phyloP scores from a whole-genome alignment of 345 rosid species.

The Syzygium aromaticum region DNA sequence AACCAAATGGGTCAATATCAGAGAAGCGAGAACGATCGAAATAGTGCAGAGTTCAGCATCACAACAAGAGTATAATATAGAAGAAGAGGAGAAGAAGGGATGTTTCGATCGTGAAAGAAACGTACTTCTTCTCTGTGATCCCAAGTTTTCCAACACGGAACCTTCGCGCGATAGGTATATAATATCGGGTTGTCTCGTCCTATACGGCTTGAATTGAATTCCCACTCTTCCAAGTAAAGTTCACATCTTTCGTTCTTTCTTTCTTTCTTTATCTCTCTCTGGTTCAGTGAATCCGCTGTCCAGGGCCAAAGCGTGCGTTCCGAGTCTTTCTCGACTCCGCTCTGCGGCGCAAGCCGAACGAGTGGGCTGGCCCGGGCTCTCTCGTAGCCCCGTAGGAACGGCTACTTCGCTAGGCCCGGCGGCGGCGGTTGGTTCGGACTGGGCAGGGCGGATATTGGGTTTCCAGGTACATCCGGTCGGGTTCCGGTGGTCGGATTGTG shows the following conservation, averaged over 20 bases:
- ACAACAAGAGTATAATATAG: neutral
- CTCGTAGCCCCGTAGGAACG: neutral
- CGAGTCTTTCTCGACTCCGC: neutral
- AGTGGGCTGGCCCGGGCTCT: neutral
- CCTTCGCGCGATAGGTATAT: neutral
- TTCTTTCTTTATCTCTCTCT: neutral
- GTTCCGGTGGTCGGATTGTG: neutral
- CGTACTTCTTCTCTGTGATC: neutral
- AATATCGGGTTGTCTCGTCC: neutral
- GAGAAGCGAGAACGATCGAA: neutral
- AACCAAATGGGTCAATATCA: conserved; percentile 11
- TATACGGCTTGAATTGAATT: neutral
- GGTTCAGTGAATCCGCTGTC: neutral
- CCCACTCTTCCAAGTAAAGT: neutral
- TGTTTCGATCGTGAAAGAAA: neutral
- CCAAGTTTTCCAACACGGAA: neutral
- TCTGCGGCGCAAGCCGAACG: neutral
- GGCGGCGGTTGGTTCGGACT: neutral
- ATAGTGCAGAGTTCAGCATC: neutral
- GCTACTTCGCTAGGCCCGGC: neutral
- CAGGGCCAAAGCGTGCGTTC: neutral
- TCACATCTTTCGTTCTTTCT: neutral
- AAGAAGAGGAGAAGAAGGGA: neutral
- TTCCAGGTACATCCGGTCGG: neutral
- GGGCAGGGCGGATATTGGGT: neutral